phyloP scores from a whole-genome alignment of 164 flowering plant species.

The Vitis rupestris region DNA sequence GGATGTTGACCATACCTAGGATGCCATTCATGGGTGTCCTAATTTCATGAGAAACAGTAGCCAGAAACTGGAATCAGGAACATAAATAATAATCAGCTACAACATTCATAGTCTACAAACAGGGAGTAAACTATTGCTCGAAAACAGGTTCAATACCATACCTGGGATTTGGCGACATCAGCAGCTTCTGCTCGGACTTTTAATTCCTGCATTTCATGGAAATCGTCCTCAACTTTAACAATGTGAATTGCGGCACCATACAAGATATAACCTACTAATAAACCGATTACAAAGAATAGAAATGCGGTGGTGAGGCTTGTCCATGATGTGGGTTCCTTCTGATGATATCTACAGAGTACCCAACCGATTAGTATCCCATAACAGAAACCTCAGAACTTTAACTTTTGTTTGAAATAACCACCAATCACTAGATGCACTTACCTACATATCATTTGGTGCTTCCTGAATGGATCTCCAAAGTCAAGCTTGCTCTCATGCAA shows the following conservation, averaged over 20 bases:
- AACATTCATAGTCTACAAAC: neutral
- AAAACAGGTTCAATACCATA: conserved; percentile 8
- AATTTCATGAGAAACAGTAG: conserved; percentile 97
- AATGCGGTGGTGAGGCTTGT: conserved; percentile 55
- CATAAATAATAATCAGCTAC: conserved; percentile 5
- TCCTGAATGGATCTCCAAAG: conserved; percentile 92
- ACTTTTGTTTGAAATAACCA: neutral
- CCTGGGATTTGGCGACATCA: conserved; percentile 97
- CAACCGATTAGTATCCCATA: neutral
- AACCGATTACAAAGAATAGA: conserved; percentile 59
- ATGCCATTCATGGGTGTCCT: conserved; percentile 98
- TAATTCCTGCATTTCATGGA: conserved; percentile 68
- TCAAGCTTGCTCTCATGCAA: conserved; percentile 74
- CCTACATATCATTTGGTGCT: conserved; percentile 89
- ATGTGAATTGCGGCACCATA: conserved; percentile 71
- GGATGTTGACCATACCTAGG: conserved; percentile 54
- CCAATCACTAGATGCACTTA: conserved; percentile 23
- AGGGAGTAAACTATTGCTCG: neutral
- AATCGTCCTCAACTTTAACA: conserved; percentile 86
- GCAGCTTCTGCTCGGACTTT: conserved; percentile 94
- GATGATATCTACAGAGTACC: conserved; percentile 54
- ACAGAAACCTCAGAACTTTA: neutral
- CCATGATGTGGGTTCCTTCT: conserved; percentile 70
- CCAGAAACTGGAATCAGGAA: conserved; percentile 69
- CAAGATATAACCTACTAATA: conserved; percentile 65